These are phyloP conservation scores for Cryptococcus sp. DNA, from an alignment of 1,284 basidiomycete species.

Conservation along the genomic window DNA sequence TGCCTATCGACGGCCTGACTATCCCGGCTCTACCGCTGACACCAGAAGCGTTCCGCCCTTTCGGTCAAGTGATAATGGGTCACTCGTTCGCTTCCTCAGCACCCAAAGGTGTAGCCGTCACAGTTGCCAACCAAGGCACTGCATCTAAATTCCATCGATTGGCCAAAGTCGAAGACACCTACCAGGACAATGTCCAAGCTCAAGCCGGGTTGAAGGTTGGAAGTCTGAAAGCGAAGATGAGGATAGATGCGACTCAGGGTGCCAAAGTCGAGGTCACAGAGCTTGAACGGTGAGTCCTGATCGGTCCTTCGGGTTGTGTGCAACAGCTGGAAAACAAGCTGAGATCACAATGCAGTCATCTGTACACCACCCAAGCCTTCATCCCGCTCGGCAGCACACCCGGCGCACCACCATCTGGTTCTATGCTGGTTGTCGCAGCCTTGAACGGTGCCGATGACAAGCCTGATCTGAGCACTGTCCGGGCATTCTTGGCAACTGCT, in stretches of 20 bases:
- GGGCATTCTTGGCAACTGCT: constrained; percentile 75
- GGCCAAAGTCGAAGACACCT: constrained; percentile 65
- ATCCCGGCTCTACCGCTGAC: constrained; percentile 70
- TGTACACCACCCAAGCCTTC: constrained; percentile 69
- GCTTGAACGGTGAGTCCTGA: constrained; percentile 40
- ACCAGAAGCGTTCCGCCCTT: constrained; percentile 77
- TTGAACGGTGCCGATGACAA: constrained; percentile 68
- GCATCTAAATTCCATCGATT: constrained; percentile 89
- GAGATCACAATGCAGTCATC: constrained; percentile 26
- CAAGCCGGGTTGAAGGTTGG: constrained; percentile 63
- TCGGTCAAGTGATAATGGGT: constrained; percentile 84
- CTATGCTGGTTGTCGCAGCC: constrained; percentile 81
- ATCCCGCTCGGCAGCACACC: constrained; percentile 71
- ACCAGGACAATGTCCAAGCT: constrained; percentile 56
- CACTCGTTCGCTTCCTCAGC: constrained; percentile 50
- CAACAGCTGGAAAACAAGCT: constrained; percentile 5
- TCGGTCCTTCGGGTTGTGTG: background rate
- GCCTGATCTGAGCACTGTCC: constrained; percentile 71
- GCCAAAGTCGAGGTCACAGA: constrained; percentile 56
- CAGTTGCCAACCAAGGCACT: constrained; percentile 78
- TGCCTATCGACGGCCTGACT: constrained; percentile 15
- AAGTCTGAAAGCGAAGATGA: constrained; percentile 66
- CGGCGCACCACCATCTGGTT: constrained; percentile 55
- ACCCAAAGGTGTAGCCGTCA: constrained; percentile 64
- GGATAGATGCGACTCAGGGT: constrained; percentile 53